phyloP scores from a whole-genome alignment of 1,284 basidiomycete genomes.

The Coniferiporia sulphurascens region DNA sequence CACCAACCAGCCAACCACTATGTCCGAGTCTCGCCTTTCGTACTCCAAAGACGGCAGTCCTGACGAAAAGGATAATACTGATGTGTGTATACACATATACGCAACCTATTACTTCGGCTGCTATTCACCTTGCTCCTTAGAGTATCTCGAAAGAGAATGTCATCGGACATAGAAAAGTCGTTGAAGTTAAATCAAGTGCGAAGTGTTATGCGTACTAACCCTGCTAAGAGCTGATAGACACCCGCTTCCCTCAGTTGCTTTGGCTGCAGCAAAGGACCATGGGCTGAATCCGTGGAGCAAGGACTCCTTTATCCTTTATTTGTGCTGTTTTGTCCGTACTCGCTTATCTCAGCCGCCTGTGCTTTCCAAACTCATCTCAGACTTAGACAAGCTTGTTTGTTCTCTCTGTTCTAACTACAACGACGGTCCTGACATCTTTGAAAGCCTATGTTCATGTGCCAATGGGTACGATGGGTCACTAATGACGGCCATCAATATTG shows the following conservation, averaged over 20 bases:
- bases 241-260: slow-evolving; percentile 19
- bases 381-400: slow-evolving; percentile 15
- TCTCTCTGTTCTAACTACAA: neutral
- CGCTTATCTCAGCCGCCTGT: neutral
- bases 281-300: slow-evolving; percentile 25
- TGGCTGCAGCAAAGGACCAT: slow-evolving; percentile 21
- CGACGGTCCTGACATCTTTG: neutral
- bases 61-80: slow-evolving; percentile 6
- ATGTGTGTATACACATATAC: neutral
- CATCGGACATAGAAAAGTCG: slow-evolving; percentile 14
- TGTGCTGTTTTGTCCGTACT: slow-evolving; percentile 25
- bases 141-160: neutral
- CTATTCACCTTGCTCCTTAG: neutral
- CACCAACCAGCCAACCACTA: neutral
- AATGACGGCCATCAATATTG: slow-evolving; percentile 28
- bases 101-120: neutral
- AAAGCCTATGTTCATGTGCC: slow-evolving; percentile 26
- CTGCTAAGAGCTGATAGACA: neutral
- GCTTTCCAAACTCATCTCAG: neutral
- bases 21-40: slow-evolving; percentile 10
- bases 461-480: slow-evolving; percentile 27
- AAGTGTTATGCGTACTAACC: neutral
- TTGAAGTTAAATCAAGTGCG: slow-evolving; percentile 21
- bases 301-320: slow-evolving; percentile 26
- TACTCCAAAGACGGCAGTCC: neutral